phyloP scores from a whole-genome alignment of 176 grass and related monocot species.

The Alloteropsis semialata region DNA sequence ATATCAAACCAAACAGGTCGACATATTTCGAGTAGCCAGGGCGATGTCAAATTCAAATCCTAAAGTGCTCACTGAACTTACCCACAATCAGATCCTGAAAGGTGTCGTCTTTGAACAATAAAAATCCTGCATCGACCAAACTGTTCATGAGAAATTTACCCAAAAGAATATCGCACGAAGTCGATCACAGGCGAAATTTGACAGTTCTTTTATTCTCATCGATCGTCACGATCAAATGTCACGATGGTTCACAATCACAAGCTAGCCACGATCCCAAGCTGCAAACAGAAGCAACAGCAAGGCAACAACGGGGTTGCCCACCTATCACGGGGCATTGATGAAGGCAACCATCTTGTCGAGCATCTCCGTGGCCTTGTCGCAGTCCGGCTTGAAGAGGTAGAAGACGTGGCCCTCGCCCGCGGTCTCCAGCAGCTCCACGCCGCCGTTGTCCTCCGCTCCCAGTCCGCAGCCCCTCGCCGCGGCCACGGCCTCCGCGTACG shows the following conservation, averaged over 20 bases:
- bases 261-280: neutral
- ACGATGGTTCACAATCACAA: neutral
- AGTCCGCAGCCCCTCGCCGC: neutral
- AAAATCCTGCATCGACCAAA: neutral
- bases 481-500: slow-evolving; percentile 46
- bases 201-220: neutral
- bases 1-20: no score
- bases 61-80: neutral
- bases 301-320: no score
- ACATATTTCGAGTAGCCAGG: no score
- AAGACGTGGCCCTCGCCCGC: slow-evolving; percentile 47
- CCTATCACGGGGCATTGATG: slow-evolving; percentile 27
- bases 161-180: neutral
- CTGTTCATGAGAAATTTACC: neutral
- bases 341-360: slow-evolving; percentile 32
- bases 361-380: slow-evolving; percentile 47
- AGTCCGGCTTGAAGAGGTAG: slow-evolving; percentile 43
- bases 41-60: neutral
- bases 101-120: neutral
- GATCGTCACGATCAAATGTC: neutral
- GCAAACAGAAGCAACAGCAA: neutral
- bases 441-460: neutral
- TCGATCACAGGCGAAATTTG: neutral
- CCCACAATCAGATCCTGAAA: neutral
- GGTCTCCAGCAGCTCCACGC: slow-evolving; percentile 38